Percentiles rank a stretch among this genome's conserved stretches.
These are phyloP conservation scores for Salix purpurea DNA, from an alignment of 345 rosid species.

Conservation along the genomic window DNA sequence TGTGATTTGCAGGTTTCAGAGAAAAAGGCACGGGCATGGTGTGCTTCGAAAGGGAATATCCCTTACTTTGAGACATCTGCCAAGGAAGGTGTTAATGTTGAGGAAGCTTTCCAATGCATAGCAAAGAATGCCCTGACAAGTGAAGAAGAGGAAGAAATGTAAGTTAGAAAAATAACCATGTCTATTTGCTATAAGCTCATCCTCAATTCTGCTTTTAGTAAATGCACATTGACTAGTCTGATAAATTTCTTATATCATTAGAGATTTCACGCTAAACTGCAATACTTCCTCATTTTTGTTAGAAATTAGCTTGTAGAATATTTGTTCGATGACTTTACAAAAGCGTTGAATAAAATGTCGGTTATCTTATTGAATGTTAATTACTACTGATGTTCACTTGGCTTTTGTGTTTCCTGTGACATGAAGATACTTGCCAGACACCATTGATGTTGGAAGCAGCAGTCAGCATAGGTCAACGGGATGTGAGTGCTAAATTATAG, in stretches of 20 bases:
- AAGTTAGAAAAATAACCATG: constrained; percentile 31
- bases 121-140: constrained; percentile 89
- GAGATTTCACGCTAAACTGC: neutral
- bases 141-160: constrained; percentile 95
- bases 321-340: neutral
- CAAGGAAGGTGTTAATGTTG: constrained; percentile 92
- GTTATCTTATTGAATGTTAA: neutral
- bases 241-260: neutral
- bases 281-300: neutral
- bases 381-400: constrained; percentile 9
- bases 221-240: neutral
- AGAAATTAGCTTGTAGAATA: neutral
- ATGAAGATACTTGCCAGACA: constrained; percentile 66
- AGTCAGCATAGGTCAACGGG: constrained; percentile 52
- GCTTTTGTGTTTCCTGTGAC: neutral
- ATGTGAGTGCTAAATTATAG: constrained; percentile 44
- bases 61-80: constrained; percentile 99
- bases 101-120: constrained; percentile 94
- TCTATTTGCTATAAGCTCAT: neutral
- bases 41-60: constrained; percentile 95
- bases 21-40: constrained; percentile 96
- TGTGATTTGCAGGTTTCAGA: constrained; percentile 63
- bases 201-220: neutral
- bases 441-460: constrained; percentile 64
- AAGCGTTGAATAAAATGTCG: neutral